These are phyloP conservation scores for Colletotrichum coccodes DNA, from an alignment of 2,329 filamentous ascomycete species.

Conservation along the genomic window DNA sequence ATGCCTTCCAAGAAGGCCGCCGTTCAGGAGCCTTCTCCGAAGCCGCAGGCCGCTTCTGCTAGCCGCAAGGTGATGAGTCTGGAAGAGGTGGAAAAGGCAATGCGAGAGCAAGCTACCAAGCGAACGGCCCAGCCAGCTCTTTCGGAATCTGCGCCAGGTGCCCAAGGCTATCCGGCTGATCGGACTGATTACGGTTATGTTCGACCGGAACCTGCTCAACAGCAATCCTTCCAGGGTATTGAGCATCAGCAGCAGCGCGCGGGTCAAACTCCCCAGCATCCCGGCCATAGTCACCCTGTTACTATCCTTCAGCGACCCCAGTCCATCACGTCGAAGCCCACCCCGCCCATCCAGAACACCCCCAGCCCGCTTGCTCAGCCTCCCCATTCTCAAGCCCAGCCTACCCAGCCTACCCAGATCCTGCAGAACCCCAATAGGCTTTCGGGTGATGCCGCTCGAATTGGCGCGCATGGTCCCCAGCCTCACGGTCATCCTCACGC, in stretches of 20 bases:
- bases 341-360: constrained; percentile 44
- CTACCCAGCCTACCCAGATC: constrained; percentile 76
- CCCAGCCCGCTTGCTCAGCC: constrained; percentile 46
- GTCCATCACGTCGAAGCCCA: constrained; percentile 51
- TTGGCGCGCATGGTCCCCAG: constrained; percentile 35
- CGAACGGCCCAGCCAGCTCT: constrained; percentile 45
- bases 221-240: constrained; percentile 27
- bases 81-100: constrained; percentile 95
- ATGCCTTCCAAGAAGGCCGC: constrained; percentile 68
- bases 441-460: constrained; percentile 56
- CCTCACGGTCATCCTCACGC: constrained; percentile 38
- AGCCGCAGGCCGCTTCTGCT: constrained; percentile 42
- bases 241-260: constrained; percentile 41
- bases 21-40: constrained; percentile 41
- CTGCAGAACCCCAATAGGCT: constrained; percentile 81
- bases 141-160: constrained; percentile 43
- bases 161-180: constrained; percentile 36
- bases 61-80: constrained; percentile 89
- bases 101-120: constrained; percentile 76
- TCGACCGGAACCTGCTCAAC: constrained; percentile 29
- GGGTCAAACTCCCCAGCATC: constrained; percentile 41
- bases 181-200: constrained; percentile 31
- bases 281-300: constrained; percentile 59
- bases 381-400: constrained; percentile 47
- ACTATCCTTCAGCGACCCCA: constrained; percentile 66